Conservation (phyloP, 257 asterid species). For the Rubia yunnanensis region DNA sequence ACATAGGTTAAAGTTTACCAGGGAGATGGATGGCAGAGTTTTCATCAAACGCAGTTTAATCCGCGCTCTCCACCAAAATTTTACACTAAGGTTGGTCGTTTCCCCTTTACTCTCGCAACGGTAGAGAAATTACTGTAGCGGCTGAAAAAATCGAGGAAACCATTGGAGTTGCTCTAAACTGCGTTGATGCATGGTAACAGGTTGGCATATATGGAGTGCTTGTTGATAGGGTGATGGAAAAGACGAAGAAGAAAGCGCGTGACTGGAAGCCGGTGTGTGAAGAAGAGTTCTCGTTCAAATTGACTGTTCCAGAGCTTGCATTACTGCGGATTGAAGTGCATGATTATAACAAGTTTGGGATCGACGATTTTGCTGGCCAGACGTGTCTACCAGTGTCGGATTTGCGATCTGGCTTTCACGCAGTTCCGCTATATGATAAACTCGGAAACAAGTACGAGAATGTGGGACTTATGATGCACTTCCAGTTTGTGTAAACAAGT, state of each 20-base stretch:
- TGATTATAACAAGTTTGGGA: constrained; percentile 49
- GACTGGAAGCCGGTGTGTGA: constrained; percentile 58
- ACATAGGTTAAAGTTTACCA: constrained; percentile 68
- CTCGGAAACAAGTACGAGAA: constrained; percentile 42
- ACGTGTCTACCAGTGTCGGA: constrained; percentile 52
- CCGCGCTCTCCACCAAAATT: constrained; percentile 78
- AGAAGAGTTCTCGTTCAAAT: constrained; percentile 50
- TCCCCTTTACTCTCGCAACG: too few relatives aligned
- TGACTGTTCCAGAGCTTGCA: constrained; percentile 60
- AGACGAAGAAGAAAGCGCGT: constrained; percentile 35
- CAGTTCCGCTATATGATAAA: constrained; percentile 40
- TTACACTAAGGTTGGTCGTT: constrained; percentile 57
- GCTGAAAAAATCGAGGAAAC: too few relatives aligned
- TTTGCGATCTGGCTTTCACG: constrained; percentile 47
- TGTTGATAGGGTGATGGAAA: constrained; percentile 40
- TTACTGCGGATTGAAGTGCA: constrained; percentile 56
- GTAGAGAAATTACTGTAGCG: too few relatives aligned
- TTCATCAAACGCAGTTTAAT: constrained; percentile 76
- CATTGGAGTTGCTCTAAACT: too few relatives aligned
- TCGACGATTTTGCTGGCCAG: constrained; percentile 68
- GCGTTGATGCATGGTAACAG: too few relatives aligned
- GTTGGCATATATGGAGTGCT: constrained; percentile 64
- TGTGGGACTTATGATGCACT: constrained; percentile 53
- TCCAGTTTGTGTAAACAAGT: constrained; percentile 25
- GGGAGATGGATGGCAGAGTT: constrained; percentile 98